Percentiles rank a stretch among this genome's conserved stretches.
Evolutionary conservation across 805 yeast species (phyloP).

Genomic region (Suhomyces kilbournensis): DNA sequence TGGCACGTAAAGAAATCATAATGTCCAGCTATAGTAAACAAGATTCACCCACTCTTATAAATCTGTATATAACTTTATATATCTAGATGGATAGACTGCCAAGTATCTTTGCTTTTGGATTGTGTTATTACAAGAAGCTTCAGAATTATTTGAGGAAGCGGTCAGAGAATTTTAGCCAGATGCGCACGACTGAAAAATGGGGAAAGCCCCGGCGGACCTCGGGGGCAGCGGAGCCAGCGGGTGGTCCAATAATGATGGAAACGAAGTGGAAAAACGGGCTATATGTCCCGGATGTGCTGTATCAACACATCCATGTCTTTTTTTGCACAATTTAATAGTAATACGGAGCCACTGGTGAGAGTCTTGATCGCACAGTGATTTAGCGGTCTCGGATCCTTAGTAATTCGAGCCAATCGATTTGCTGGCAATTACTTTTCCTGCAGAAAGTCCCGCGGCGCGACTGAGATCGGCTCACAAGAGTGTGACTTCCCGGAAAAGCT

Average conservation of each 20-base stretch:
- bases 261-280: background rate
- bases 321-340: background rate
- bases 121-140: background rate
- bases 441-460: background rate
- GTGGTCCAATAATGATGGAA: background rate
- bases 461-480: background rate
- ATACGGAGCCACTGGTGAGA: background rate
- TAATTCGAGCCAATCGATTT: background rate
- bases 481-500: background rate
- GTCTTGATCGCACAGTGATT: background rate
- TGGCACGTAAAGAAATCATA: slow-evolving; percentile 11
- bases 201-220: background rate
- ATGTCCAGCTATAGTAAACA: background rate
- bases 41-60: background rate
- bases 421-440: background rate
- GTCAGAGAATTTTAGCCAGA: background rate
- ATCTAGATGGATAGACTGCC: background rate
- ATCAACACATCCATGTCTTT: background rate
- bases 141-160: background rate
- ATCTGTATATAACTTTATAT: background rate
- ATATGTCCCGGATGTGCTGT: background rate
- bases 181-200: background rate
- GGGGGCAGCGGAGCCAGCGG: background rate
- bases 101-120: background rate
- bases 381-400: background rate